A percentile compares a stretch with the other conserved stretches of the same genome.
Evolutionary conservation across 2,329 filamentous ascomycete genomes (phyloP).

Genomic region (Talaromyces sp.): DNA sequence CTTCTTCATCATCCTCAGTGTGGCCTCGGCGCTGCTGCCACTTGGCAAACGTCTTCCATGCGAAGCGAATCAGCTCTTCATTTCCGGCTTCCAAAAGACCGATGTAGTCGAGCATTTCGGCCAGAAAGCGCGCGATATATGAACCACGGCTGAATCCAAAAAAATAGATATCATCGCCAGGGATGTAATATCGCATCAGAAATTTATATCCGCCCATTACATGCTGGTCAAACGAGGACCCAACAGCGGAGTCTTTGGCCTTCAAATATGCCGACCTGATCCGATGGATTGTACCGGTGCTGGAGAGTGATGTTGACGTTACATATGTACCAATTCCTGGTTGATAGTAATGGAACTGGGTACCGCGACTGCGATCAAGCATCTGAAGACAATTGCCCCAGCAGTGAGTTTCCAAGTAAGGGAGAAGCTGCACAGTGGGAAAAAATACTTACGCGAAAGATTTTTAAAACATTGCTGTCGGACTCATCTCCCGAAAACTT

Average conservation of each 20-base stretch:
- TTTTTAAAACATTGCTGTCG: slow-evolving; percentile 44
- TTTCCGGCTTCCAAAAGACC: slow-evolving; percentile 76
- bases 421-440: not conserved
- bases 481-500: slow-evolving; percentile 39
- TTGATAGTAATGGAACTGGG: slow-evolving; percentile 40
- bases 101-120: slow-evolving; percentile 80
- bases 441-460: slow-evolving; percentile 33
- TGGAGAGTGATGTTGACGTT: slow-evolving; percentile 28
- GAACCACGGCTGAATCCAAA: slow-evolving; percentile 70
- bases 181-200: slow-evolving; percentile 66
- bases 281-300: slow-evolving; percentile 29
- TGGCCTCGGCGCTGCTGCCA: slow-evolving; percentile 33
- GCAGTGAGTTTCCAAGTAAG: not conserved
- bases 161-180: slow-evolving; percentile 58
- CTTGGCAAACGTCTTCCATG: slow-evolving; percentile 57
- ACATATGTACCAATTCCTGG: slow-evolving; percentile 43
- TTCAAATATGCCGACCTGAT: slow-evolving; percentile 50
- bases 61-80: slow-evolving; percentile 78
- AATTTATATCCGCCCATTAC: slow-evolving; percentile 80
- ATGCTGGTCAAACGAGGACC: slow-evolving; percentile 74
- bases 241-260: slow-evolving; percentile 64
- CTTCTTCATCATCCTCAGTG: slow-evolving; percentile 22
- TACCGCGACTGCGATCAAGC: slow-evolving; percentile 34
- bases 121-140: slow-evolving; percentile 69
- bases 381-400: slow-evolving; percentile 18